Base-by-base conservation (phyloP, 192 early-diverging fungal species). In the Funneliformis geosporum region DNA sequence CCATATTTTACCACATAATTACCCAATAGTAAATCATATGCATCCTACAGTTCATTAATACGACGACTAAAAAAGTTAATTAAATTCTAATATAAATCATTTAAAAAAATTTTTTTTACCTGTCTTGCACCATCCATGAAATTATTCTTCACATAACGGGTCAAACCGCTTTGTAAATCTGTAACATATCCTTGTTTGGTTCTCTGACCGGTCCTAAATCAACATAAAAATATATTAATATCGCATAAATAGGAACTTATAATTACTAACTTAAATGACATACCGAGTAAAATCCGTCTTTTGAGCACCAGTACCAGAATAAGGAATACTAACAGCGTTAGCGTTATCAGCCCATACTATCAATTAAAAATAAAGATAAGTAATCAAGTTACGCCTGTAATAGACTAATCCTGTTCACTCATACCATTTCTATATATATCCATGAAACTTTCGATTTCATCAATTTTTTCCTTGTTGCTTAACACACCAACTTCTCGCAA, bases 321-420 rank as follows among this genome's bases (percentile, higher is more conserved):
- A 99, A 47, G 94, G 93, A 28, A 86, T 86, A 82, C 93, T 95
- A 64, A 99, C 89, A 55, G 89, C 94, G 85, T 99, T 95, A 40
- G 97, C 98, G 83, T 99, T 95, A 84, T 99, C 96, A 23, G 98
- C 97, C 98, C 98, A 99, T 21, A 96, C 93, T 94, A 85, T 60
- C 50, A 44, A 73, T n/a, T 10, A 77, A 44, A 5, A 50, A 79
- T 55, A 67, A 39, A 46, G 28, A 23, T 50, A 68, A n/a, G 59
- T 44, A 8, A 60, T 43, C 25, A 61, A 73, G 33, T 28, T 16
- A 0, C 25, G 8, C 0, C 62, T 10, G 18, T 28, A 0, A 76
- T 60, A 74, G 60, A 23, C 59, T 50, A n/a, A 55, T 62, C 40
- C 18, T 18, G 33, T 23, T 12, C 12, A 50, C 5, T 50, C 21